Base-by-base conservation (phyloP, 495 filamentous ascomycete genomes). In the Penicillium taxi region DNA sequence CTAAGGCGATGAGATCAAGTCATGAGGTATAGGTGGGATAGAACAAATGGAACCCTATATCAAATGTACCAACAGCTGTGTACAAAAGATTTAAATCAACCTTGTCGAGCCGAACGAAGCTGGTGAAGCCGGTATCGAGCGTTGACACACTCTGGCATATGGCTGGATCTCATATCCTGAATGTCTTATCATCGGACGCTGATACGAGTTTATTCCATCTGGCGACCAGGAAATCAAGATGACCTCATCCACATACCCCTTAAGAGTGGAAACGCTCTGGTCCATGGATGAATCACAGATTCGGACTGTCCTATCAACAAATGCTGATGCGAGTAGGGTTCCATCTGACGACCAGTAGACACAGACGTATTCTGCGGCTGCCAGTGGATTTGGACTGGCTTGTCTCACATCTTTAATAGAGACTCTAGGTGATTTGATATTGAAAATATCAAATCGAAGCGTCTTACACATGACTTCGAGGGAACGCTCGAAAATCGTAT, bases 281-380 rank as follows among this genome's bases (percentile, higher is more conserved):
- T 16, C 8, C 4, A 16, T 27, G 6, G 23, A 13, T 17, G 23
- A 24, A 26, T 26, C 15, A 12, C 3, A 40, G 22, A 32, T 26
- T 13, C 16, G 24, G 13, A 33, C 13, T 2, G 34, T 33, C 0
- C 11, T 35, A 35, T 41, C 31, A 12, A 3, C 3, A 5, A 25
- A 35, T 3, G 16, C 24, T 28, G 31, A 41, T 27, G 24, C 23
- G 8, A 36, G 34, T 26, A 14, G 13, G 23, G 22, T 36, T 36
- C 23, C 23, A 26, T 35, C 23, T 26, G 18, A 26, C 26, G 27
- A 45, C 42, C 26, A n/a, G n/a, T n/a, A n/a, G n/a, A n/a, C n/a
- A n/a, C n/a, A n/a, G n/a, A n/a, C n/a, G n/a, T n/a, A n/a, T n/a
- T n/a, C n/a, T n/a, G n/a, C n/a, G n/a, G n/a, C n/a, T n/a, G n/a